phyloP scores from a whole-genome alignment of 441 rosid genomes.

The Metrosideros polymorpha region DNA sequence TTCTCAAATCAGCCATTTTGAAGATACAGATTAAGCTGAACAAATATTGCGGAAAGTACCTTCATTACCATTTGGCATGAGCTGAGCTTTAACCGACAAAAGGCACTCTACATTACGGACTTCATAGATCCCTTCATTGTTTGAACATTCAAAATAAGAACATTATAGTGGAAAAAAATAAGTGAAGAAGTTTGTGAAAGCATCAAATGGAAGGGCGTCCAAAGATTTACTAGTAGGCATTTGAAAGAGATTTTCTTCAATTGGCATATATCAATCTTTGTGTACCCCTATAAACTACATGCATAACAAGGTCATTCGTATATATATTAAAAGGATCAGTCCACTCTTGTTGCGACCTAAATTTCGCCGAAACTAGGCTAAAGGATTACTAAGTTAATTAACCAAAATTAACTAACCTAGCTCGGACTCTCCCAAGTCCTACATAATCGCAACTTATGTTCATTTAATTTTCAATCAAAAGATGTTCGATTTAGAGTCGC shows the following conservation, averaged over 20 bases:
- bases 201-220: not conserved
- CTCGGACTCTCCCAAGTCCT: too few species aligned
- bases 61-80: conserved; percentile 4
- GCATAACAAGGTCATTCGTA: not conserved
- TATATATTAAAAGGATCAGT: not conserved
- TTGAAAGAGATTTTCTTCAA: not conserved
- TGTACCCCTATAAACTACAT: not conserved
- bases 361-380: too few species aligned
- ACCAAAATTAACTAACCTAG: too few species aligned
- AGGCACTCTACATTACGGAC: conserved; percentile 40
- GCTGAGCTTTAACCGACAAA: conserved; percentile 24
- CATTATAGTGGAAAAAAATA: not conserved
- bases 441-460: too few species aligned
- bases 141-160: conserved; percentile 1
- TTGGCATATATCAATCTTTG: not conserved
- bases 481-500: too few species aligned
- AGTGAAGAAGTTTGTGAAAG: not conserved
- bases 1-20: not conserved
- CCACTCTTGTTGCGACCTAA: too few species aligned
- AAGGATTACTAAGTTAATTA: too few species aligned
- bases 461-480: too few species aligned
- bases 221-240: not conserved
- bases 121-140: conserved; percentile 44
- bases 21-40: conserved; percentile 5
- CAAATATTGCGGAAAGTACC: conserved; percentile 2